phyloP scores from a whole-genome alignment of 805 yeast genomes.

The Candida sphagnicola region DNA sequence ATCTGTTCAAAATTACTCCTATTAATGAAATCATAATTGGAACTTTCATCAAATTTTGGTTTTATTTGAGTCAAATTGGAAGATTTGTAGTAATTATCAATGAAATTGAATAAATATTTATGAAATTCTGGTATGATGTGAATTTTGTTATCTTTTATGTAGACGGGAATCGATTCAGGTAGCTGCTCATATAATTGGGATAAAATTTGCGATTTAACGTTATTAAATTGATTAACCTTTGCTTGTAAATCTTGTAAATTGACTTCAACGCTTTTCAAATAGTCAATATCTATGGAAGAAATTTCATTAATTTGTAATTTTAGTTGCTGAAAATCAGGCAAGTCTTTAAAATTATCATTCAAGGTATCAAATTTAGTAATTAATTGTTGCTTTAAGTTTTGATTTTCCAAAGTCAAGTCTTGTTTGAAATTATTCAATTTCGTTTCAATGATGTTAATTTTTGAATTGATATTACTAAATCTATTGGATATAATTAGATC shows the following conservation, averaged over 20 bases:
- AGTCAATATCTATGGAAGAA: neutral
- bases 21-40: constrained; percentile 13
- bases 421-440: constrained; percentile 2
- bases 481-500: constrained; percentile 1
- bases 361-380: constrained; percentile 6
- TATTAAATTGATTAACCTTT: constrained; percentile 3
- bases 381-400: constrained; percentile 5
- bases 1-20: constrained; percentile 19
- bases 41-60: neutral
- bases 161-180: constrained; percentile 29
- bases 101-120: constrained; percentile 27
- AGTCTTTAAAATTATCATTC: constrained; percentile 5
- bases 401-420: constrained; percentile 1
- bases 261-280: neutral
- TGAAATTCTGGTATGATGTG: constrained; percentile 38
- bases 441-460: constrained; percentile 5
- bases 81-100: constrained; percentile 23
- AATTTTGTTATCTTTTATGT: constrained; percentile 24
- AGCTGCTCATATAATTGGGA: constrained; percentile 16
- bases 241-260: constrained; percentile 10
- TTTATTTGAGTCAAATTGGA: constrained; percentile 2
- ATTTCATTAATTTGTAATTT: neutral
- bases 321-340: constrained; percentile 3
- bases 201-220: constrained; percentile 14
- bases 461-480: constrained; percentile 8